phyloP scores from a whole-genome alignment of 805 yeast genomes.

The Priceomyces melissophilus region DNA sequence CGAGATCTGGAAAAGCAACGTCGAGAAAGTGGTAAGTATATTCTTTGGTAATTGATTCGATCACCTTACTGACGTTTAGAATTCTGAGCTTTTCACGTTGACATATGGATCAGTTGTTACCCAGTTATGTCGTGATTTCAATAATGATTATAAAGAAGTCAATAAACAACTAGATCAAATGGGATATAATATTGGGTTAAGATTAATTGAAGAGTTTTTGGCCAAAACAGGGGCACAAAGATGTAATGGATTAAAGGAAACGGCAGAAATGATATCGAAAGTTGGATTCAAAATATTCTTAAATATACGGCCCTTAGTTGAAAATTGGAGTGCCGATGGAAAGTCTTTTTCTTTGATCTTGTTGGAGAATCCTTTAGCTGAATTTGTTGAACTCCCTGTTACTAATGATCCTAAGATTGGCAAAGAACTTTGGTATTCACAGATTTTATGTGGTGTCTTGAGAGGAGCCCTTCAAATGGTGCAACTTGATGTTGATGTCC shows the following conservation, averaged over 20 bases:
- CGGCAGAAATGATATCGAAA: conserved; percentile 81
- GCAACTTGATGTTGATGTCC: conserved; percentile 83
- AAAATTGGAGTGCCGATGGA: conserved; percentile 74
- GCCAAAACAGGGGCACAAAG: conserved; percentile 85
- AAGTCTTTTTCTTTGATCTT: conserved; percentile 70
- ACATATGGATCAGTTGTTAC: conserved; percentile 94
- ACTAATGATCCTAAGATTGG: conserved; percentile 61
- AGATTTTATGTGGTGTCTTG: conserved; percentile 82
- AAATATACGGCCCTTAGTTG: conserved; percentile 72
- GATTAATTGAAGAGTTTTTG: conserved; percentile 88
- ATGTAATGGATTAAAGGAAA: conserved; percentile 74
- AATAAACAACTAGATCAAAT: conserved; percentile 81
- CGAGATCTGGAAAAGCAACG: conserved; percentile 85
- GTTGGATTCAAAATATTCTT: conserved; percentile 89
- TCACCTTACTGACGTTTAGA: conserved; percentile 36
- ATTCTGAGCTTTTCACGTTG: conserved; percentile 88
- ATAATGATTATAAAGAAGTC: conserved; percentile 71
- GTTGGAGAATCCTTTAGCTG: conserved; percentile 87
- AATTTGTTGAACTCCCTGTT: conserved; percentile 86
- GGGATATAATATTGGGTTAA: conserved; percentile 93
- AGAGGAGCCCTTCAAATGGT: conserved; percentile 95
- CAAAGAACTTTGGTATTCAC: conserved; percentile 87
- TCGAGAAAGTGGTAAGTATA: conserved; percentile 72
- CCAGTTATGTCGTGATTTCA: conserved; percentile 81
- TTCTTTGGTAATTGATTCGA: neutral